A percentile compares a stretch with the other conserved stretches of the same genome.
phyloP scores from a whole-genome alignment of 139 green algal genomes.

The Chlorella sorokiniana region DNA sequence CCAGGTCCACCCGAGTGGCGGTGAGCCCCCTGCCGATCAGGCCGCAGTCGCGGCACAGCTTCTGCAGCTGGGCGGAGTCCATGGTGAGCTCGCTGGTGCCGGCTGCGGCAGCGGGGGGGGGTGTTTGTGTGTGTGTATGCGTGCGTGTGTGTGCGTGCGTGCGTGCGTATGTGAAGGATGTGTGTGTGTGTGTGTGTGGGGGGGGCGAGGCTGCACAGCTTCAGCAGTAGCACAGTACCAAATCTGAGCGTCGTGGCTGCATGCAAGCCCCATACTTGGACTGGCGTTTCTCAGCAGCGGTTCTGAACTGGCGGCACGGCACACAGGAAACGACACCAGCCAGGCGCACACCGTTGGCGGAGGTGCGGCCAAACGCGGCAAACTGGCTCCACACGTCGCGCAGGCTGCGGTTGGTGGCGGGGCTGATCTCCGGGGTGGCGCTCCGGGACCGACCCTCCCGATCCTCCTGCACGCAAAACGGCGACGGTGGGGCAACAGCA shows the following conservation, averaged over 20 bases:
- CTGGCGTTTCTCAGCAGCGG: too few species aligned
- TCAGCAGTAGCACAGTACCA: too few species aligned
- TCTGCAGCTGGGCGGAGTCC: constrained; percentile 10
- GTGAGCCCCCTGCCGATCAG: constrained; percentile 1
- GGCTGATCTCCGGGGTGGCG: too few species aligned
- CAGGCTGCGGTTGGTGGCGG: not conserved
- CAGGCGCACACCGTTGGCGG: not conserved
- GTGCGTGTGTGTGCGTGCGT: too few species aligned
- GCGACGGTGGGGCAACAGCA: not conserved
- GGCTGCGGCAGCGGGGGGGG: not conserved
- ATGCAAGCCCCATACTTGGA: too few species aligned
- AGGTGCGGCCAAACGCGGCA: not conserved
- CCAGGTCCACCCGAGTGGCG: constrained; percentile 7
- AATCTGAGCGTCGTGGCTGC: too few species aligned
- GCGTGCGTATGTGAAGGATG: too few species aligned
- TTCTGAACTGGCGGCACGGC: too few species aligned
- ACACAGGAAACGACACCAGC: not conserved
- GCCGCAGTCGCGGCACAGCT: constrained; percentile 10
- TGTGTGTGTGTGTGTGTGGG: too few species aligned
- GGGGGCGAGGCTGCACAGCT: too few species aligned
- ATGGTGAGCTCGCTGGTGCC: not conserved
- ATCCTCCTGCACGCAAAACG: not conserved
- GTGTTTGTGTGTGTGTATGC: too few species aligned
- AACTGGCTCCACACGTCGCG: not conserved
- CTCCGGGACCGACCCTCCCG: not conserved